A percentile compares a stretch with the other conserved stretches of the same genome.
Conservation (phyloP, 1,284 basidiomycete species). For the Cronartium ribicola region DNA sequence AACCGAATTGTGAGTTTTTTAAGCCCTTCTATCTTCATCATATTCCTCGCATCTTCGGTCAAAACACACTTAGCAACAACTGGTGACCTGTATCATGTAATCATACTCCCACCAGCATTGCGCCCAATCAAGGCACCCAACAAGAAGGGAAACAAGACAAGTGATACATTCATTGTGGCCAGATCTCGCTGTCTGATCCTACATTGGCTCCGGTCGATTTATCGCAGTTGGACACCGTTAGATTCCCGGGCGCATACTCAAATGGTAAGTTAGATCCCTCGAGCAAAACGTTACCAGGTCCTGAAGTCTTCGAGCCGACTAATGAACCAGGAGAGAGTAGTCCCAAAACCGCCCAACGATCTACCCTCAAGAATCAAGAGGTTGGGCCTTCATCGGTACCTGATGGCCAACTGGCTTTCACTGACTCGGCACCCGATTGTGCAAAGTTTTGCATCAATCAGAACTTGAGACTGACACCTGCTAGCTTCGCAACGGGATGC, state of each 20-base stretch:
- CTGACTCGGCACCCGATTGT: not conserved
- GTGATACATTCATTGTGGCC: slow-evolving; percentile 33
- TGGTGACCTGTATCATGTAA: not conserved
- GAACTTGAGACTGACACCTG: not conserved
- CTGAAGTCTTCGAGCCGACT: not conserved
- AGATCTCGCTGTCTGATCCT: slow-evolving; percentile 8
- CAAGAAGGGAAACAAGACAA: slow-evolving; percentile 40
- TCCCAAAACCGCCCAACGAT: not conserved
- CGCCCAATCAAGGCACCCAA: slow-evolving; percentile 18
- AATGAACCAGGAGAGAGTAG: not conserved
- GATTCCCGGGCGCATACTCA: slow-evolving; percentile 14
- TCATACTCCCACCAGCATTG: slow-evolving; percentile 3
- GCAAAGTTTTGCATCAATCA: not conserved
- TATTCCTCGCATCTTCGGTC: not conserved
- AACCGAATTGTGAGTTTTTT: slow-evolving; percentile 26
- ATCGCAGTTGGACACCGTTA: slow-evolving; percentile 8
- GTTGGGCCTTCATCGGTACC: too few relatives aligned
- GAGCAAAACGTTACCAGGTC: slow-evolving; percentile 19
- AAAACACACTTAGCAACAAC: not conserved
- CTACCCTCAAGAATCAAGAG: too few relatives aligned
- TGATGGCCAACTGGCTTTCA: too few relatives aligned
- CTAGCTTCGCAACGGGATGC: not conserved
- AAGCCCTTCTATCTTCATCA: not conserved
- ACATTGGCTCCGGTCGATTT: not conserved
- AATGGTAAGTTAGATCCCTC: slow-evolving; percentile 25